Conservation (phyloP, 768 basidiomycete species). For the Krasilnikovozyma curviuscula region DNA sequence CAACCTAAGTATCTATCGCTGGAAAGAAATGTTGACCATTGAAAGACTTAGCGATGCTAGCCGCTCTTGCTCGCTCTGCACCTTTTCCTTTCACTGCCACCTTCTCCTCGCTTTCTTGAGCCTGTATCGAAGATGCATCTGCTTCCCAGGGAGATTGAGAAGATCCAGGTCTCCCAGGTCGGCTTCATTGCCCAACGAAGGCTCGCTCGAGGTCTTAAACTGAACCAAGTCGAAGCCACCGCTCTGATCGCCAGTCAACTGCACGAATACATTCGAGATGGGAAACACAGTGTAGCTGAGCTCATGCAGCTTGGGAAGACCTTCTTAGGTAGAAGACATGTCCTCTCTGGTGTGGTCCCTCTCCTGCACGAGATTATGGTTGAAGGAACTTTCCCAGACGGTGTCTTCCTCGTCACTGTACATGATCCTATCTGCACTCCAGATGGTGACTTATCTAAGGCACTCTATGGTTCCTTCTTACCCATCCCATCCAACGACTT, state of each 20-base stretch:
- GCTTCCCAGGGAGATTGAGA: slow-evolving; percentile 22
- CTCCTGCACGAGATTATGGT: slow-evolving; percentile 77
- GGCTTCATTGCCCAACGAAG: slow-evolving; percentile 85
- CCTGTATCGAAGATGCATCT: slow-evolving; percentile 8
- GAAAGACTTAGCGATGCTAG: slow-evolving; percentile 1
- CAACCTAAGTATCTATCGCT: slow-evolving; percentile 1
- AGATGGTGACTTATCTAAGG: slow-evolving; percentile 53
- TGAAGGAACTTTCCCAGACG: slow-evolving; percentile 76
- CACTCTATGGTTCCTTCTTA: slow-evolving; percentile 85
- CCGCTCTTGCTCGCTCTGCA: slow-evolving; percentile 14
- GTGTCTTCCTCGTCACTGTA: slow-evolving; percentile 88
- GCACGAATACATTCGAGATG: slow-evolving; percentile 74
- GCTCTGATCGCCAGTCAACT: slow-evolving; percentile 81
- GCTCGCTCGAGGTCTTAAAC: slow-evolving; percentile 70
- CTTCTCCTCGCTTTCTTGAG: neutral
- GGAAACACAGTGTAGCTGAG: slow-evolving; percentile 58
- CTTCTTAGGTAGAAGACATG: slow-evolving; percentile 71
- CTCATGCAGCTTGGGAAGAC: slow-evolving; percentile 87
- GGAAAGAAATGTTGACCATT: slow-evolving; percentile 4
- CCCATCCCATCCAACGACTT: slow-evolving; percentile 47
- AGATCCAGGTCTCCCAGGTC: slow-evolving; percentile 22
- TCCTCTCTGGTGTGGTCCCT: slow-evolving; percentile 56
- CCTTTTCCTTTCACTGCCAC: slow-evolving; percentile 18
- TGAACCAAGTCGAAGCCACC: slow-evolving; percentile 72
- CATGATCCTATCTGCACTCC: slow-evolving; percentile 85